Evolutionary conservation across 2,329 filamentous ascomycete genomes (phyloP).

Genomic region (Grosmannia clavigera): DNA sequence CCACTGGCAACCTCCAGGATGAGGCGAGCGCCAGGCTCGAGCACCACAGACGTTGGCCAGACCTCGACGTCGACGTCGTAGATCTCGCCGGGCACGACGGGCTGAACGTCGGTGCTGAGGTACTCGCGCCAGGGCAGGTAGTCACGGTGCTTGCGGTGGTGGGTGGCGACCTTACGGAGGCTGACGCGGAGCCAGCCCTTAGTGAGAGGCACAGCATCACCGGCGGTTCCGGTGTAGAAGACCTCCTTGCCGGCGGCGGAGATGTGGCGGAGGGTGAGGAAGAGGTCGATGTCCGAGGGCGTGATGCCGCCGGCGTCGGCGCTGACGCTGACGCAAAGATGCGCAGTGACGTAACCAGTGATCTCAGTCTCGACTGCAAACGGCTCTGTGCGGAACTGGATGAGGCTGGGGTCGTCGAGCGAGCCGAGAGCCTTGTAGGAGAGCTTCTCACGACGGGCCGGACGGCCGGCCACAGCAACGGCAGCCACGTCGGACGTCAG

Average conservation of each 20-base stretch:
- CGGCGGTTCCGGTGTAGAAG: slow-evolving; percentile 52
- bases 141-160: slow-evolving; percentile 36
- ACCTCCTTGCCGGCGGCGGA: slow-evolving; percentile 41
- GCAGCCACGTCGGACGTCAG: slow-evolving; percentile 18
- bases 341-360: slow-evolving; percentile 54
- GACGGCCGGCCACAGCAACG: not conserved
- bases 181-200: slow-evolving; percentile 53
- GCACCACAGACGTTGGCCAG: slow-evolving; percentile 51
- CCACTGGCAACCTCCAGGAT: slow-evolving; percentile 43
- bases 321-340: slow-evolving; percentile 44
- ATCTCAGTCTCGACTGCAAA: slow-evolving; percentile 56
- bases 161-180: slow-evolving; percentile 38
- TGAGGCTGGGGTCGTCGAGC: slow-evolving; percentile 29
- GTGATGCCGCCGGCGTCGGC: slow-evolving; percentile 32
- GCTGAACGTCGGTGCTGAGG: slow-evolving; percentile 38
- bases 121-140: slow-evolving; percentile 50
- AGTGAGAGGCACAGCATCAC: slow-evolving; percentile 47
- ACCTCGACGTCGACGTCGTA: slow-evolving; percentile 51
- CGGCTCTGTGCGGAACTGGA: slow-evolving; percentile 44
- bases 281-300: slow-evolving; percentile 46
- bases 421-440: slow-evolving; percentile 48
- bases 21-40: slow-evolving; percentile 34
- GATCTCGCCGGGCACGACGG: slow-evolving; percentile 40
- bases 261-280: slow-evolving; percentile 49
- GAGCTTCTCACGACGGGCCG: slow-evolving; percentile 17